phyloP scores from a whole-genome alignment of 495 filamentous ascomycete species.

The Delitschia confertaspora region DNA sequence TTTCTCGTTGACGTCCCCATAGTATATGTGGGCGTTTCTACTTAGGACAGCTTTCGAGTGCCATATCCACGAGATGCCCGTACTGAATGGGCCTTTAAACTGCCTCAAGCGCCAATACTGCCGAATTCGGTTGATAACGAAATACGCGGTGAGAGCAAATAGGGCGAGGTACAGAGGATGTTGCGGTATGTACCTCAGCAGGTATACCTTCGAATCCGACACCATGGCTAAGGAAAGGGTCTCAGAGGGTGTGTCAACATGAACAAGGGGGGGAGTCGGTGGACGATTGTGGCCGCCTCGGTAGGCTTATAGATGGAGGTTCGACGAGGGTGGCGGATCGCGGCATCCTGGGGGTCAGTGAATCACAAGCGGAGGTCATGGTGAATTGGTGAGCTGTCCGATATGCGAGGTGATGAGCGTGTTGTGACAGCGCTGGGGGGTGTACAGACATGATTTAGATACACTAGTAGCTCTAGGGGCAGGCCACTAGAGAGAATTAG shows the following conservation, averaged over 20 bases:
- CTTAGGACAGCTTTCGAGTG: slow-evolving; percentile 32
- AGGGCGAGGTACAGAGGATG: slow-evolving; percentile 5
- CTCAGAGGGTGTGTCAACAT: neutral
- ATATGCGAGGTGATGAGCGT: no score
- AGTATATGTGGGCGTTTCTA: slow-evolving; percentile 29
- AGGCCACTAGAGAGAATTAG: no score
- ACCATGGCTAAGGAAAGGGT: neutral
- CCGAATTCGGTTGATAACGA: slow-evolving; percentile 1
- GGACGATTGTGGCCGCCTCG: neutral
- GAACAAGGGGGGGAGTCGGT: neutral
- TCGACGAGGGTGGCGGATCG: neutral
- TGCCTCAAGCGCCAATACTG: slow-evolving; percentile 19
- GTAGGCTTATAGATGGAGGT: neutral
- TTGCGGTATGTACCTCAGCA: neutral
- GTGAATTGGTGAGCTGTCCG: no score
- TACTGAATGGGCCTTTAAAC: slow-evolving; percentile 16
- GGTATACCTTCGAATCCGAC: neutral
- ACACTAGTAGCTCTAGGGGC: no score
- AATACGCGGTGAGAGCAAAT: neutral
- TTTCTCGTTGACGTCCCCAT: slow-evolving; percentile 32
- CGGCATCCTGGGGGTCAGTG: neutral
- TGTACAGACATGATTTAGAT: no score
- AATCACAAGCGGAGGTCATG: no score
- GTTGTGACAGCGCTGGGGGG: no score
- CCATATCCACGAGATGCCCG: slow-evolving; percentile 31